A percentile compares a stretch with the other conserved stretches of the same genome.
phyloP scores from a whole-genome alignment of 106 monocot genomes.

The Allium sativum region DNA sequence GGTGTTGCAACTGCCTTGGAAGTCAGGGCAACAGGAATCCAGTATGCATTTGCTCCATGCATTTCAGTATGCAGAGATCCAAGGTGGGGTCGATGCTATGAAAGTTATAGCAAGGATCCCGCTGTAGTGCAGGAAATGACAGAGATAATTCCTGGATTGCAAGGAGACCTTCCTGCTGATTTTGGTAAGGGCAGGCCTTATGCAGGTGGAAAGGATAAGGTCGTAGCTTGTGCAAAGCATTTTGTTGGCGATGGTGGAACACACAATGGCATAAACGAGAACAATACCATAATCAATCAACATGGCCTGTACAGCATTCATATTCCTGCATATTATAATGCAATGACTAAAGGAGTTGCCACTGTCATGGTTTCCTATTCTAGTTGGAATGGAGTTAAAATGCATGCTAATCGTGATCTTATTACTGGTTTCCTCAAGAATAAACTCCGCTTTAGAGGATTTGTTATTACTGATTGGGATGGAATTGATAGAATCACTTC shows the following conservation, averaged over 20 bases:
- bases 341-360: slow-evolving; percentile 33
- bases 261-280: slow-evolving; percentile 29
- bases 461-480: slow-evolving; percentile 57
- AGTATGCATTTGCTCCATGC: no score
- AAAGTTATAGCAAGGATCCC: slow-evolving; percentile 17
- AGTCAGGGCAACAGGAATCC: no score
- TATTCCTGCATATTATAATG: slow-evolving; percentile 29
- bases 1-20: no score
- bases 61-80: no score
- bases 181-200: not conserved
- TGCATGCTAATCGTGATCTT: slow-evolving; percentile 31
- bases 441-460: slow-evolving; percentile 36
- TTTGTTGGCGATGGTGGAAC: slow-evolving; percentile 49
- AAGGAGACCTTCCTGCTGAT: slow-evolving; percentile 14
- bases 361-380: slow-evolving; percentile 46
- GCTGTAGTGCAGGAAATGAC: slow-evolving; percentile 14
- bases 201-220: slow-evolving; percentile 9
- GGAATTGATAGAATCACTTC: slow-evolving; percentile 49
- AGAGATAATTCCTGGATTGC: slow-evolving; percentile 16
- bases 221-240: slow-evolving; percentile 53
- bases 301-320: slow-evolving; percentile 28
- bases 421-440: slow-evolving; percentile 33
- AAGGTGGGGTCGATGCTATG: slow-evolving; percentile 20
- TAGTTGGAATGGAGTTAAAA: slow-evolving; percentile 47
- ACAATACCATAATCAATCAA: slow-evolving; percentile 21